Percentiles rank a stretch among this genome's conserved stretches.
Conservation (phyloP, 2,329 filamentous ascomycete species). For the Fusarium transvaalense region DNA sequence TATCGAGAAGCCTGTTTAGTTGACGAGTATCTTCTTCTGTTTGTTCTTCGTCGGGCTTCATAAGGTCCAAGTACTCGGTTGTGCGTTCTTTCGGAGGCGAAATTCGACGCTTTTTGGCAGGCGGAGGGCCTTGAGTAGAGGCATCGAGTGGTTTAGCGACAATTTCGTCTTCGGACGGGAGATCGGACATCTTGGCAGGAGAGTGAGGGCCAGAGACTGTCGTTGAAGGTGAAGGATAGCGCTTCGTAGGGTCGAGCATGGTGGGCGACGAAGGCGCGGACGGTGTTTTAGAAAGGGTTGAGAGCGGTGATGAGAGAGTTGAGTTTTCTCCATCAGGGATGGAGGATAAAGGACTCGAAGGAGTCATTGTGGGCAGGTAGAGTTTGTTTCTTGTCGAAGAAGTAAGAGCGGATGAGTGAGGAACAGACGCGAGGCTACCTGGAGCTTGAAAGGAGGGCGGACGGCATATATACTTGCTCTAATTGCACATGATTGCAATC, state of each 20-base stretch:
- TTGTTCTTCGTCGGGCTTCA: conserved; percentile 63
- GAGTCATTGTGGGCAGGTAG: conserved; percentile 42
- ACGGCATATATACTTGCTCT: conserved; percentile 24
- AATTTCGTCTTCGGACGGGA: conserved; percentile 53
- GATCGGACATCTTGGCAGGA: conserved; percentile 61
- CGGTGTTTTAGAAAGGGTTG: conserved; percentile 65
- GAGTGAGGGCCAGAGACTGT: conserved; percentile 64
- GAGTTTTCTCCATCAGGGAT: conserved; percentile 53
- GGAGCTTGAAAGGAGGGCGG: conserved; percentile 15
- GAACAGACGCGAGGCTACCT: conserved; percentile 17
- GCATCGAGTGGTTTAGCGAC: conserved; percentile 44
- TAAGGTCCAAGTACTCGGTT: conserved; percentile 84
- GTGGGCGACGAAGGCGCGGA: conserved; percentile 63
- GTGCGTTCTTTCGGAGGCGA: conserved; percentile 73
- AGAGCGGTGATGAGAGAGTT: conserved; percentile 66
- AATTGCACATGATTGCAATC: conserved; percentile 38
- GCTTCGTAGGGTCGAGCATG: conserved; percentile 55
- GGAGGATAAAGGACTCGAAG: conserved; percentile 48
- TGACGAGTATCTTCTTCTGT: conserved; percentile 62
- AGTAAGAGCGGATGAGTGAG: conserved; percentile 17
- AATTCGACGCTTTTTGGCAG: conserved; percentile 81
- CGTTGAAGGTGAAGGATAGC: conserved; percentile 67
- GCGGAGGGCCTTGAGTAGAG: conserved; percentile 69
- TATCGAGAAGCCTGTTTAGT: conserved; percentile 77
- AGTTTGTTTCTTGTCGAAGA: conserved; percentile 24